Percentiles rank a stretch among this genome's conserved stretches.
These are phyloP conservation scores for Fagus crenata DNA, from an alignment of 306 rosid genomes.

Conservation along the genomic window DNA sequence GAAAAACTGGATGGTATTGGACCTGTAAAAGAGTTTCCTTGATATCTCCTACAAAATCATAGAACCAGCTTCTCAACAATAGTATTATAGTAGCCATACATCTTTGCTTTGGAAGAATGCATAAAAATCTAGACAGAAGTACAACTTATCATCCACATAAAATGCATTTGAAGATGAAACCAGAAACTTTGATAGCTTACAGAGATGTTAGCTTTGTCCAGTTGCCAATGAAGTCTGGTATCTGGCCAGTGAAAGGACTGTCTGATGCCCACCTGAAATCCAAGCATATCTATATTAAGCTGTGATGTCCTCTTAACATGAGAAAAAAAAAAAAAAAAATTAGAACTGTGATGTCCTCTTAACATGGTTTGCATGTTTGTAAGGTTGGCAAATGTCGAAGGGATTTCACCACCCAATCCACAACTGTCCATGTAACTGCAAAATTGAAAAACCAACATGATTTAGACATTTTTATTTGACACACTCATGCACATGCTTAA, in stretches of 20 bases:
- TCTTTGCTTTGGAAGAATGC: too few relatives aligned
- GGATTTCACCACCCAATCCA: conserved; percentile 34
- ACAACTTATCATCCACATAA: too few relatives aligned
- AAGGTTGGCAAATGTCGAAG: conserved; percentile 27
- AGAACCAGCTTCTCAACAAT: too few relatives aligned
- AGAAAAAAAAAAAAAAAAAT: too few relatives aligned
- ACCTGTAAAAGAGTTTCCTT: too few relatives aligned
- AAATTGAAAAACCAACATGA: not conserved
- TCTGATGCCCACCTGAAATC: conserved; percentile 20
- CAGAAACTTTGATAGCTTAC: conserved; percentile 7
- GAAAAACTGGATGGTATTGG: too few relatives aligned
- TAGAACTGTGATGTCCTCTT: too few relatives aligned
- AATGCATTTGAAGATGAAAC: too few relatives aligned
- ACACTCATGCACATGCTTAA: not conserved
- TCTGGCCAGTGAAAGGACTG: conserved; percentile 29
- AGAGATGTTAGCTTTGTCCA: conserved; percentile 13
- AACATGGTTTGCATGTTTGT: conserved; percentile 21
- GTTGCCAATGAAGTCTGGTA: conserved; percentile 33
- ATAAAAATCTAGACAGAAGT: too few relatives aligned
- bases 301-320: too few relatives aligned
- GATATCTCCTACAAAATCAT: too few relatives aligned
- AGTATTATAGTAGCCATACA: too few relatives aligned
- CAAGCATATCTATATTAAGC: not conserved
- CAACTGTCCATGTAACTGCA: conserved; percentile 14
- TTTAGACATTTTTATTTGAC: not conserved